These are phyloP conservation scores for Arbutus unedo DNA, from an alignment of 148 eudicot species.

Conservation along the genomic window DNA sequence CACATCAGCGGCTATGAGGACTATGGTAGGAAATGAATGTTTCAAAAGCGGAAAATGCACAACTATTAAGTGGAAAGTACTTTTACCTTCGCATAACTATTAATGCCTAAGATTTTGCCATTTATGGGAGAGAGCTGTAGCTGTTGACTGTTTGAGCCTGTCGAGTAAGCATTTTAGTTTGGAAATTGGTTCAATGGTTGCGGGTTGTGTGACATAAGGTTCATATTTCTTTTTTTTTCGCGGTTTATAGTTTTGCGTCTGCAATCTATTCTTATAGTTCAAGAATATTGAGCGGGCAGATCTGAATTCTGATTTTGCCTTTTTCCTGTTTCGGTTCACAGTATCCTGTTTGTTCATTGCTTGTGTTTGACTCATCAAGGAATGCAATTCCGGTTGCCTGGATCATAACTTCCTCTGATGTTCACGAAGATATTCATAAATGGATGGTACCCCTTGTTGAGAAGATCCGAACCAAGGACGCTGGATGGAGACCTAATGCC, in stretches of 20 bases:
- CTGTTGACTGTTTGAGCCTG: background rate
- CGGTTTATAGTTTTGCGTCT: background rate
- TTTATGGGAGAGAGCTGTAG: background rate
- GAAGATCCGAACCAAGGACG: constrained; percentile 22
- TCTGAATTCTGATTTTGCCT: constrained; percentile 11
- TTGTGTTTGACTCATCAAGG: constrained; percentile 28
- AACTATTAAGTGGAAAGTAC: constrained; percentile 1
- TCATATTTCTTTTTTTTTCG: background rate
- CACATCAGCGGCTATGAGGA: background rate
- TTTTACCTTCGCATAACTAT: background rate
- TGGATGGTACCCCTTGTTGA: constrained; percentile 27
- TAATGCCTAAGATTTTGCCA: background rate
- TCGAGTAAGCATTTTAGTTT: background rate
- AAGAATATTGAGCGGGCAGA: background rate
- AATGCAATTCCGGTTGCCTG: constrained; percentile 40
- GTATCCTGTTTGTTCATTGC: constrained; percentile 28
- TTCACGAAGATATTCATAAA: constrained; percentile 15
- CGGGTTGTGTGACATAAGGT: background rate
- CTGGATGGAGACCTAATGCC: constrained; percentile 29
- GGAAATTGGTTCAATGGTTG: background rate
- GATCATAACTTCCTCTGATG: constrained; percentile 23
- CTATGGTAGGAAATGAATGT: constrained; percentile 1
- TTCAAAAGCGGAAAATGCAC: background rate
- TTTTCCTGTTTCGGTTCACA: constrained; percentile 19
- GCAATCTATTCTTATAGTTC: background rate